Base-by-base conservation (phyloP, 73 alveolate genomes). In the Tetrahymena borealis region DNA sequence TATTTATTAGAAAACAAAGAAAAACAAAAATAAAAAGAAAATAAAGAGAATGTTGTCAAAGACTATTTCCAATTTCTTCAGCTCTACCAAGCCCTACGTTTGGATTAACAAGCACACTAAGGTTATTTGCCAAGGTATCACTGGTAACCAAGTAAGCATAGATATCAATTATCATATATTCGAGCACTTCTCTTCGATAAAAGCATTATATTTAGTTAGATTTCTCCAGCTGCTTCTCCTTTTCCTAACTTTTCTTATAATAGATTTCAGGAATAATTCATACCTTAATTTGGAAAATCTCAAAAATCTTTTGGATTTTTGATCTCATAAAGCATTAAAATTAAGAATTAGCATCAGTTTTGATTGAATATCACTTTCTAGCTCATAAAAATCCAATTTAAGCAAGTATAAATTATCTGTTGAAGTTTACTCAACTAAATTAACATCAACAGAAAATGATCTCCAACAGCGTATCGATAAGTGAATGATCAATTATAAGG, bases 41-140 rank as follows among this genome's bases (percentile, higher is more conserved):
- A 91, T 91, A 33, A 91, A 92, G 43, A 78, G 40, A 92, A 92
- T 92, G 95, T 78, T 92, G 78, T 79, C 91, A 79, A 77, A 33
- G 90, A 32, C 90, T 78, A 92, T 92, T 91, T 92, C 90, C 90
- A 91, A 90, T 78, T 39, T 90, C 77, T 92, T 92, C 91, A 39
- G 91, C 32, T 39, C 92, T 33, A 92, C 95, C 78, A 77, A 79
- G 85, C 95, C 95, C 60, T 78, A 92, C 90, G 95, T 92, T 60
- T 92, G 95, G 95, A 94, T 98, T 91, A 97, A 97, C 96, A 97
- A 98, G 98, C 97, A 98, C 97, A 98, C 99, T 94, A 98, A 97
- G 94, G 99, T 98, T 78, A 98, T 98, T 90, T 97, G 99, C 96
- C 99, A 98, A 93, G 99, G 99, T 37, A 97, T 98, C 96, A 98